Percentiles rank a stretch among this genome's conserved stretches.
Conservation (phyloP, 2,329 filamentous ascomycete genomes). For the Coniochaeta prunicola region DNA sequence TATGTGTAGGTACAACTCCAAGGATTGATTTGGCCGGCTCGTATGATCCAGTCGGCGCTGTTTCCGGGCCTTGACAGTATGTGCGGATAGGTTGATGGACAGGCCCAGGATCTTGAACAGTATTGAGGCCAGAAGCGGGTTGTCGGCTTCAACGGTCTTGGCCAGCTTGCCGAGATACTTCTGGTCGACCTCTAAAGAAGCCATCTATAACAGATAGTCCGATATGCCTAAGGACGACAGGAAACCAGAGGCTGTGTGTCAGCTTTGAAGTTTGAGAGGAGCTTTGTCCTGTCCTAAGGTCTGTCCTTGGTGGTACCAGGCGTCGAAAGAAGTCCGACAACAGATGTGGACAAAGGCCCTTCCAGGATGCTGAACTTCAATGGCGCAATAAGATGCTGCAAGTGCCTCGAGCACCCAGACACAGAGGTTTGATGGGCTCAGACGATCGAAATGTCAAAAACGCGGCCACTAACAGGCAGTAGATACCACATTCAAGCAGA, state of each 20-base stretch:
- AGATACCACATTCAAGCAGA: slow-evolving; percentile 7
- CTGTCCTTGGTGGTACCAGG: no score
- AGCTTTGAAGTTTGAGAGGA: no score
- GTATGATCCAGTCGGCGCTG: slow-evolving; percentile 74
- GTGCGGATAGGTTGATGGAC: slow-evolving; percentile 78
- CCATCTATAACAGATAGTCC: slow-evolving; percentile 52
- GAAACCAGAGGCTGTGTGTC: background rate
- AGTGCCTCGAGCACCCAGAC: background rate
- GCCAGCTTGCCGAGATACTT: slow-evolving; percentile 92
- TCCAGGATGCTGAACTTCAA: background rate
- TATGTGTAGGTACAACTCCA: slow-evolving; percentile 81
- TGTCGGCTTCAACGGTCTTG: slow-evolving; percentile 68
- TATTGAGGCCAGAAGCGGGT: slow-evolving; percentile 71
- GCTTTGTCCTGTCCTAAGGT: no score
- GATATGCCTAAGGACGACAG: background rate
- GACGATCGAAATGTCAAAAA: background rate
- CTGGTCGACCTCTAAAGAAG: slow-evolving; percentile 93
- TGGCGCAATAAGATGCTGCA: background rate
- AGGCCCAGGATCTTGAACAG: slow-evolving; percentile 89
- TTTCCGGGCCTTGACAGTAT: slow-evolving; percentile 76
- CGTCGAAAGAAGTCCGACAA: no score
- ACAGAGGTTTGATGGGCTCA: background rate
- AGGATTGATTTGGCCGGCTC: slow-evolving; percentile 58
- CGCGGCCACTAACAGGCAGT: slow-evolving; percentile 8
- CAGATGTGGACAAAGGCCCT: background rate